Conservation (phyloP, 148 eudicot species). For the Fagopyrum tataricum region DNA sequence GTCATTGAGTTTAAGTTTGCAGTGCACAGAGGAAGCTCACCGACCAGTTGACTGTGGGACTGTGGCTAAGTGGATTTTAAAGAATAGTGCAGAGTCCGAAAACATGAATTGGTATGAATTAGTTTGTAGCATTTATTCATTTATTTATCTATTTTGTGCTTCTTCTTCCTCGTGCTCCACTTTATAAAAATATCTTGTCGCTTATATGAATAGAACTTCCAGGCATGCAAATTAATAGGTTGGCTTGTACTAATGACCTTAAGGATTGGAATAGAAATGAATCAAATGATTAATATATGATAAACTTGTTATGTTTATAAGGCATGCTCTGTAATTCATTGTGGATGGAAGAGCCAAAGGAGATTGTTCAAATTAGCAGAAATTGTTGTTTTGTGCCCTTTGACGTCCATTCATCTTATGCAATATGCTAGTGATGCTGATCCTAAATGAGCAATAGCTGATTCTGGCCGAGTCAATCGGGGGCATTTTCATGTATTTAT, state of each 20-base stretch:
- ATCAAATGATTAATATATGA: neutral
- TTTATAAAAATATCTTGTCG: neutral
- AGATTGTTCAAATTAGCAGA: neutral
- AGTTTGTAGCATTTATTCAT: neutral
- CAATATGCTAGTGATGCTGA: neutral
- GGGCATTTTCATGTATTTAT: neutral
- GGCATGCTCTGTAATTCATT: neutral
- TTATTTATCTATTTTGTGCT: neutral
- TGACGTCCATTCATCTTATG: neutral
- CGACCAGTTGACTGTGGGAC: slow-evolving; percentile 65
- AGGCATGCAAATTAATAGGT: neutral
- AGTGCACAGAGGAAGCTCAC: slow-evolving; percentile 69
- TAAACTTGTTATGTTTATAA: neutral
- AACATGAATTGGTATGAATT: slow-evolving; percentile 49
- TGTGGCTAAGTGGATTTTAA: slow-evolving; percentile 46
- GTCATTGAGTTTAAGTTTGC: slow-evolving; percentile 14
- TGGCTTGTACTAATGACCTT: neutral
- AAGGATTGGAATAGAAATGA: neutral
- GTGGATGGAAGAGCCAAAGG: neutral
- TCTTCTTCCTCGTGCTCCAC: neutral
- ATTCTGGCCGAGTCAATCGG: neutral
- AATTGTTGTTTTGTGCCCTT: neutral
- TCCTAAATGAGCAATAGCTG: neutral
- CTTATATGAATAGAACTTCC: neutral
- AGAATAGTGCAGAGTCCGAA: slow-evolving; percentile 40